phyloP scores from a whole-genome alignment of 768 basidiomycete genomes.

The Hypsizygus marmoreus region DNA sequence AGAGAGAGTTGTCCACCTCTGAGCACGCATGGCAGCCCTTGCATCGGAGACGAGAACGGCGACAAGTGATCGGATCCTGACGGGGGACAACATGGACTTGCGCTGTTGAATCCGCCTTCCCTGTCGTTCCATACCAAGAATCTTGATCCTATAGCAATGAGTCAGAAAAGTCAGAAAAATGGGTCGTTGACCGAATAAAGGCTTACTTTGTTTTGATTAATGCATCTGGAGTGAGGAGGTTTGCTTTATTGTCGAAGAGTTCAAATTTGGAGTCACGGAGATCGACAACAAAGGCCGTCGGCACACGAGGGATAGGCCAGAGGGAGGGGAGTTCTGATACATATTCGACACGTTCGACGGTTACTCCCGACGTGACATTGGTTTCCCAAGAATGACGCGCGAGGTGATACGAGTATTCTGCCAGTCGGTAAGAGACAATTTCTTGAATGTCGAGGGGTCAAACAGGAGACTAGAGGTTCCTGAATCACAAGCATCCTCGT shows the following conservation, averaged over 20 bases:
- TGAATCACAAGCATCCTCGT: too few species aligned
- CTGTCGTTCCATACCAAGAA: too few species aligned
- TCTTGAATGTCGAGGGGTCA: neutral
- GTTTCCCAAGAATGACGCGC: neutral
- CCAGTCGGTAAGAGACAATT: neutral
- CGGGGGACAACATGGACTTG: too few species aligned
- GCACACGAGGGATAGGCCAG: slow-evolving; percentile 13
- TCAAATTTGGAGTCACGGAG: slow-evolving; percentile 13
- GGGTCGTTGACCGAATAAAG: too few species aligned
- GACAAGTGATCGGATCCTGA: too few species aligned
- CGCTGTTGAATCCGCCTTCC: too few species aligned
- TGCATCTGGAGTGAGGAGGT: slow-evolving; percentile 13
- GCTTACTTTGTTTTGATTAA: slow-evolving; percentile 23
- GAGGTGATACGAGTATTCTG: slow-evolving; percentile 1
- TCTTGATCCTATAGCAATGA: too few species aligned
- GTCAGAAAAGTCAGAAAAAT: too few species aligned
- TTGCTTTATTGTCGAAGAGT: slow-evolving; percentile 12
- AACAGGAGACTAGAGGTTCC: too few species aligned
- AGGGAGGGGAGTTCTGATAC: slow-evolving; percentile 5
- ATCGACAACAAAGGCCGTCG: slow-evolving; percentile 18
- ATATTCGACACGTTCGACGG: slow-evolving; percentile 18
- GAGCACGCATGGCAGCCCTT: too few species aligned
- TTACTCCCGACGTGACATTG: slow-evolving; percentile 10
- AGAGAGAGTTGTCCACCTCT: too few species aligned
- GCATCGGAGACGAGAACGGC: too few species aligned